These are phyloP conservation scores for Yamadazyma nakazawae DNA, from an alignment of 805 yeast species.

Conservation along the genomic window DNA sequence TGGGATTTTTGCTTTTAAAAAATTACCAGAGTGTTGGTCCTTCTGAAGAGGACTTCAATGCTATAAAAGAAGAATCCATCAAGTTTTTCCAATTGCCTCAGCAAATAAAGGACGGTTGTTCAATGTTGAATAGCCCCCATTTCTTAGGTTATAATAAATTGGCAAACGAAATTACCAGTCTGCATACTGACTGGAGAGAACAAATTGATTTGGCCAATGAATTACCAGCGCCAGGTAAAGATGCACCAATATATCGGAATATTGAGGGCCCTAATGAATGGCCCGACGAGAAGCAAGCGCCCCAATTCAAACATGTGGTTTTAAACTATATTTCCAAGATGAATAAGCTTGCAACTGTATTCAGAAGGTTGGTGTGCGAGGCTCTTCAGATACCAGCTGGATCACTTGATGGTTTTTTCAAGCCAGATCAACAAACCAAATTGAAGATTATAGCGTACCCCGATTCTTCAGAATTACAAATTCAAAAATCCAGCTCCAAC, in stretches of 20 bases:
- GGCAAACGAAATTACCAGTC: conserved; percentile 57
- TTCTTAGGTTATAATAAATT: conserved; percentile 56
- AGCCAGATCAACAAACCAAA: conserved; percentile 48
- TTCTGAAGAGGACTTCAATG: conserved; percentile 30
- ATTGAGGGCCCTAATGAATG: conserved; percentile 58
- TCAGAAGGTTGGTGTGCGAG: conserved; percentile 51
- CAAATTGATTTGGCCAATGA: conserved; percentile 61
- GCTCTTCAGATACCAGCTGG: conserved; percentile 47
- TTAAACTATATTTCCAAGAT: conserved; percentile 44
- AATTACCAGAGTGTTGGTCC: conserved; percentile 43
- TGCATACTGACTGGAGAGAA: conserved; percentile 55
- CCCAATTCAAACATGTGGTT: conserved; percentile 42
- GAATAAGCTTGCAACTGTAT: conserved; percentile 38
- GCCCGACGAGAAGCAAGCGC: conserved; percentile 43
- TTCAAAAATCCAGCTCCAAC: conserved; percentile 16
- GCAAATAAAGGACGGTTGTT: conserved; percentile 43
- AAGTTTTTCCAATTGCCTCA: conserved; percentile 47
- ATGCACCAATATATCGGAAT: conserved; percentile 43
- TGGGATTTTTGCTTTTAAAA: conserved; percentile 52
- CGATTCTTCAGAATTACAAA: conserved; percentile 28
- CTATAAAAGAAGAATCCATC: conserved; percentile 37
- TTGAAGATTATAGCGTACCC: conserved; percentile 61
- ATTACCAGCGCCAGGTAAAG: conserved; percentile 38
- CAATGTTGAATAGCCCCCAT: conserved; percentile 55
- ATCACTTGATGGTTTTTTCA: conserved; percentile 48